Percentiles rank a stretch among this genome's conserved stretches.
phyloP scores from a whole-genome alignment of 305 asterid species.

The Fraxinus greggii region DNA sequence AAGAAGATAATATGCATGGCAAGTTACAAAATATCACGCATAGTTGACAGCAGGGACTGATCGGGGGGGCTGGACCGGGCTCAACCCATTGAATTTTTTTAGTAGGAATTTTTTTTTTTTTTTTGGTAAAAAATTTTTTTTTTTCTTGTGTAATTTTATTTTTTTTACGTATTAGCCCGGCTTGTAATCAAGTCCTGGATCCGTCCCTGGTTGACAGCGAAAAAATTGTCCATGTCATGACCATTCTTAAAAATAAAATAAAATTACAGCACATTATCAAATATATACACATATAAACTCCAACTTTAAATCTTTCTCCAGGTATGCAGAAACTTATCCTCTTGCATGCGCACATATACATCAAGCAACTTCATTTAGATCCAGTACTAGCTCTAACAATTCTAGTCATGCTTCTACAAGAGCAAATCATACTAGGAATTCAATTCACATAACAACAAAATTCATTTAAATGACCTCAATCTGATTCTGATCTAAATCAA shows the following conservation, averaged over 20 bases:
- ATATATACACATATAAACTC: background rate
- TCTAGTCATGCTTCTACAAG: background rate
- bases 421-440: background rate
- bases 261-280: background rate
- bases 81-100: no score
- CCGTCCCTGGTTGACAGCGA: background rate
- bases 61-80: no score
- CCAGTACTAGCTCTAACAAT: background rate
- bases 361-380: background rate
- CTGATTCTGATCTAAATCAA: background rate
- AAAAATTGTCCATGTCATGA: background rate
- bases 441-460: background rate
- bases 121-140: no score
- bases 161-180: no score
- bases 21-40: constrained; percentile 6
- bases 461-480: background rate
- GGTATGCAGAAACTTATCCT: background rate
- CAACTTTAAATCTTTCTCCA: background rate
- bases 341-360: constrained; percentile 2
- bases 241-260: background rate
- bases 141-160: no score
- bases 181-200: no score
- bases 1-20: constrained; percentile 6
- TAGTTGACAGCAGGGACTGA: background rate
- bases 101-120: no score